phyloP scores from a whole-genome alignment of 2,329 filamentous ascomycete species.

The Ophiosphaerella herpotricha region DNA sequence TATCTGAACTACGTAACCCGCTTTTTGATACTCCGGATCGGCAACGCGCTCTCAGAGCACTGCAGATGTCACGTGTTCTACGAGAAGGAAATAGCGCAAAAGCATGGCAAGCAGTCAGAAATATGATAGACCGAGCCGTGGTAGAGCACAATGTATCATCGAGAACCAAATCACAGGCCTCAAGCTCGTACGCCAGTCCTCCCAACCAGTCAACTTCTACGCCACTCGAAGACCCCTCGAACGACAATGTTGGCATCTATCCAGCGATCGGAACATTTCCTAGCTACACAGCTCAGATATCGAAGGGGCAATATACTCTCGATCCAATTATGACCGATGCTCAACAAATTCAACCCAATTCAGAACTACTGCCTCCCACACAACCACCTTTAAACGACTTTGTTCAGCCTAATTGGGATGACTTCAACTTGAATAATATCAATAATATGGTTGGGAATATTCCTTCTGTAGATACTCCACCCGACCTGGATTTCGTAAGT shows the following conservation, averaged over 20 bases:
- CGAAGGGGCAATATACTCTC: conserved; percentile 9
- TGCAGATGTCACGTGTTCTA: conserved; percentile 37
- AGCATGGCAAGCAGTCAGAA: conserved; percentile 44
- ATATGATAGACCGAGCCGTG: conserved; percentile 46
- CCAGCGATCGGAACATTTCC: conserved; percentile 19
- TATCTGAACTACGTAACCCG: conserved; percentile 46
- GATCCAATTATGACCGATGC: conserved; percentile 2
- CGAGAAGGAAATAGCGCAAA: conserved; percentile 42
- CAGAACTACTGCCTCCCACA: conserved; percentile 5
- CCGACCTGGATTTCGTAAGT: conserved; percentile 46
- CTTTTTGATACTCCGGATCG: conserved; percentile 42
- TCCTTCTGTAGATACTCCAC: conserved; percentile 29
- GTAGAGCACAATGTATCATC: conserved; percentile 27
- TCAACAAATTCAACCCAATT: conserved; percentile 8
- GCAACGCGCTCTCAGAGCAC: conserved; percentile 39
- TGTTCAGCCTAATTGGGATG: conserved; percentile 27
- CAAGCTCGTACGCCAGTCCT: conserved; percentile 21
- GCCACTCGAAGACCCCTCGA: conserved; percentile 11
- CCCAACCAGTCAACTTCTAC: conserved; percentile 5
- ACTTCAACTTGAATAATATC: conserved; percentile 41
- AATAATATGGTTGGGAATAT: conserved; percentile 39
- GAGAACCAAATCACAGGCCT: conserved; percentile 18
- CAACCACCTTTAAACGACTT: conserved; percentile 4
- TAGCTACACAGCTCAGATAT: conserved; percentile 16
- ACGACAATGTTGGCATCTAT: conserved; percentile 19